phyloP scores from a whole-genome alignment of 2,329 filamentous ascomycete genomes.

The Trichoderma afroharzianum region DNA sequence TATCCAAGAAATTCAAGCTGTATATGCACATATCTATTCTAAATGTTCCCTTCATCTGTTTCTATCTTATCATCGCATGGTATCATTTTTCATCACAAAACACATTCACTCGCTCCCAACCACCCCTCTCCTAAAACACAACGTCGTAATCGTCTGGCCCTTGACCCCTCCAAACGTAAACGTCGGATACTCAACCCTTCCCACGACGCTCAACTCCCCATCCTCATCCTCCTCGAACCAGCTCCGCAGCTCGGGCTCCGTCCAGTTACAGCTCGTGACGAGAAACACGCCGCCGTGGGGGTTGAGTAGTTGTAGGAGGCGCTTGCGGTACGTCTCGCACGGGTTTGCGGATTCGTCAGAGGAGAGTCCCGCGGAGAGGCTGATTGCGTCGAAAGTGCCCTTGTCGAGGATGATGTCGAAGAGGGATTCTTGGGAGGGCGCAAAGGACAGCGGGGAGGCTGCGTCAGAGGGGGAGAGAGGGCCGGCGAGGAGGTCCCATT shows the following conservation, averaged over 20 bases:
- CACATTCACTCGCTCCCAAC: not conserved
- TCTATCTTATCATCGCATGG: not conserved
- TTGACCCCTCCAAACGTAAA: conserved; percentile 88
- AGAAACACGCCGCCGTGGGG: conserved; percentile 65
- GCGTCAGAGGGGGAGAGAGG: conserved; percentile 31
- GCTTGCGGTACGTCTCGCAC: conserved; percentile 70
- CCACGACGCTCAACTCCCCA: conserved; percentile 56
- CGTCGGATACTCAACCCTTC: conserved; percentile 72
- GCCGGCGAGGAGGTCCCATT: conserved; percentile 62
- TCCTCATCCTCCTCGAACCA: conserved; percentile 65
- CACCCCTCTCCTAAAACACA: conserved; percentile 60
- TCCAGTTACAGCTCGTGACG: conserved; percentile 98
- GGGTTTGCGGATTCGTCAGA: conserved; percentile 43
- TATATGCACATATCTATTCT: not conserved
- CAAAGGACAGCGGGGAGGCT: conserved; percentile 24
- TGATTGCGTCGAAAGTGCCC: conserved; percentile 95
- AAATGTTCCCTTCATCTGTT: not conserved
- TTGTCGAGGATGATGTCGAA: conserved; percentile 97
- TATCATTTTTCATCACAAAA: not conserved
- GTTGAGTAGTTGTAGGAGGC: conserved; percentile 66
- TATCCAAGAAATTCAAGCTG: not conserved
- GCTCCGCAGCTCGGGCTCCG: conserved; percentile 72
- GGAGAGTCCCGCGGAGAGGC: conserved; percentile 54
- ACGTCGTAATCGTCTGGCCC: conserved; percentile 82
- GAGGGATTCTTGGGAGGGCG: conserved; percentile 37